Evolutionary conservation across 805 yeast genomes (phyloP).

Genomic region (Zygosaccharomyces pseudorouxii): DNA sequence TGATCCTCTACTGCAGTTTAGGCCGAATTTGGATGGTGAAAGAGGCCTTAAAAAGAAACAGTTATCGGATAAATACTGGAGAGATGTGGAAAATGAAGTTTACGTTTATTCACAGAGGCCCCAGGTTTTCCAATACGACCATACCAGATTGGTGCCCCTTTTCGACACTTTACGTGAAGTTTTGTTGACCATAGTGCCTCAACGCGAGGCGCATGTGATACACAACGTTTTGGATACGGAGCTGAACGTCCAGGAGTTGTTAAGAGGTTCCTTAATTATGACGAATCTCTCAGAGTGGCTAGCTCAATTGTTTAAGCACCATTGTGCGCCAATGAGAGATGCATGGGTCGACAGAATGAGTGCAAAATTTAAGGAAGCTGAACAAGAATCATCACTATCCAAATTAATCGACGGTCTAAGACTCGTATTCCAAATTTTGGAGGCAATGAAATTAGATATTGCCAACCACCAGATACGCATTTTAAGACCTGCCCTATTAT

Average conservation of each 20-base stretch:
- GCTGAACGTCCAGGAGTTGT: conserved; percentile 67
- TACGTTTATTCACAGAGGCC: conserved; percentile 37
- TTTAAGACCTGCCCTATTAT: conserved; percentile 75
- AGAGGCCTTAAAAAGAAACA: conserved; percentile 74
- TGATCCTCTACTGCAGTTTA: conserved; percentile 86
- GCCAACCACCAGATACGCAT: conserved; percentile 92
- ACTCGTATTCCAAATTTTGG: conserved; percentile 74
- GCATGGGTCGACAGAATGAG: conserved; percentile 83
- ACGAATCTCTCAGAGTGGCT: conserved; percentile 69
- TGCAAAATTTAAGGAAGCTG: conserved; percentile 44
- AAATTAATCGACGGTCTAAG: conserved; percentile 71
- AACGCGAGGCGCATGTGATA: conserved; percentile 63
- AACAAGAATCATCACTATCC: conserved; percentile 41
- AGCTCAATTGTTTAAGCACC: conserved; percentile 71
- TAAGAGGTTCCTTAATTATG: conserved; percentile 68
- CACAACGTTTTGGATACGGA: conserved; percentile 73
- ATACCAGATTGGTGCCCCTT: conserved; percentile 55
- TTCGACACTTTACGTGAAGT: conserved; percentile 77
- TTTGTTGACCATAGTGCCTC: conserved; percentile 67
- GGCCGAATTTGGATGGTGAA: conserved; percentile 90
- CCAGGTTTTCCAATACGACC: conserved; percentile 31
- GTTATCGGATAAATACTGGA: conserved; percentile 81
- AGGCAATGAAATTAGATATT: conserved; percentile 91
- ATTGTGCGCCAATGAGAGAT: conserved; percentile 95
- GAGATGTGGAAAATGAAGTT: conserved; percentile 66